These are phyloP conservation scores for Umbilicaria muhlenbergii DNA, from an alignment of 495 filamentous ascomycete species.

Conservation along the genomic window DNA sequence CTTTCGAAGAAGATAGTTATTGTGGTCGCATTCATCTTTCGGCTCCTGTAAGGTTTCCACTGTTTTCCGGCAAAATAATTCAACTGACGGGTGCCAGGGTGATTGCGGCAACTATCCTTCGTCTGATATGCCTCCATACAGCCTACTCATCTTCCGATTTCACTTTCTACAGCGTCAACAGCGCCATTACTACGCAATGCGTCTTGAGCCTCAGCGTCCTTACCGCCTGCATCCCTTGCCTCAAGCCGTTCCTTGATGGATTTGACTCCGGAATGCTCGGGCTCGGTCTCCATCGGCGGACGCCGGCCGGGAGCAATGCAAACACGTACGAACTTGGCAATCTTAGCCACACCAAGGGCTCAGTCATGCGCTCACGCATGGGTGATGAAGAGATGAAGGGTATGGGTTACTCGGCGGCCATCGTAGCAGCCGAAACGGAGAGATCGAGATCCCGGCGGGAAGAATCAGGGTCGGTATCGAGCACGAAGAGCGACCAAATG, in stretches of 20 bases:
- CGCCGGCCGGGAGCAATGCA: too few species aligned
- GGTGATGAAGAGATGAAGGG: too few species aligned
- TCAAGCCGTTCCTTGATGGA: slow-evolving; percentile 7
- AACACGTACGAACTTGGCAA: too few species aligned
- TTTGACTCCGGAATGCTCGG: slow-evolving; percentile 10
- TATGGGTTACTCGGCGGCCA: too few species aligned
- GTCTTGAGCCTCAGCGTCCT: slow-evolving; percentile 4
- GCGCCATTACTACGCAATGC: slow-evolving; percentile 3
- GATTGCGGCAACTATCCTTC: slow-evolving; percentile 1
- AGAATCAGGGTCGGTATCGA: too few species aligned
- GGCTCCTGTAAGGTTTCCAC: slow-evolving; percentile 22
- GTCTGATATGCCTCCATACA: slow-evolving; percentile 3
- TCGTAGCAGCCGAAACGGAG: too few species aligned
- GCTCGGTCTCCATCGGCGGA: slow-evolving; percentile 1
- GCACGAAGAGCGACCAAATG: too few species aligned
- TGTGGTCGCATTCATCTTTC: slow-evolving; percentile 22
- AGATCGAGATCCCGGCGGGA: too few species aligned
- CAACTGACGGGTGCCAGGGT: not conserved
- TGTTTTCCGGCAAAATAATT: not conserved
- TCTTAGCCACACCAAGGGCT: too few species aligned
- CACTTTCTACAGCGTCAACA: slow-evolving; percentile 4
- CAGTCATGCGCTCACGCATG: too few species aligned
- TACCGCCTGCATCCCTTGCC: slow-evolving; percentile 8
- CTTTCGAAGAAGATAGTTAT: slow-evolving; percentile 24
- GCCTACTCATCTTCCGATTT: slow-evolving; percentile 1